These are phyloP conservation scores for Trifolium repens DNA, from an alignment of 306 rosid genomes.

Conservation along the genomic window DNA sequence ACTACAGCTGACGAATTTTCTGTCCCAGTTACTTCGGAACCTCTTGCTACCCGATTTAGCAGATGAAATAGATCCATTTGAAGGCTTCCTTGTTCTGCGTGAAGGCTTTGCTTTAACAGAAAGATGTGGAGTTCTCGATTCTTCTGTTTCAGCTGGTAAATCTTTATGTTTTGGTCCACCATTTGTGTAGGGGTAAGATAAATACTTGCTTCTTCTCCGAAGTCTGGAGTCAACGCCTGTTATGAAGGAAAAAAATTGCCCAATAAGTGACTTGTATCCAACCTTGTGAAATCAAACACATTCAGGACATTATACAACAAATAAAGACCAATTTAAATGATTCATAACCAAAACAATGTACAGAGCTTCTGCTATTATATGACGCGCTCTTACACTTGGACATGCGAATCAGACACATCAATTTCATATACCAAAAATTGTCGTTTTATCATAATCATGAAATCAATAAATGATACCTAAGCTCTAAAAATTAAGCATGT, in stretches of 20 bases:
- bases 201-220: constrained; percentile 82
- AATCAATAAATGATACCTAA: constrained; percentile 1
- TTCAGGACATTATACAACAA: constrained; percentile 5
- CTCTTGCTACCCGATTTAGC: constrained; percentile 56
- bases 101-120: constrained; percentile 42
- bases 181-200: constrained; percentile 78
- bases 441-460: constrained; percentile 27
- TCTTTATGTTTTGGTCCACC: constrained; percentile 49
- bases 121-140: constrained; percentile 34
- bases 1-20: constrained; percentile 50
- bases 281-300: constrained; percentile 18
- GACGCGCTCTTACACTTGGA: constrained; percentile 4
- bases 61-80: constrained; percentile 38
- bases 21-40: constrained; percentile 73
- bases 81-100: background rate
- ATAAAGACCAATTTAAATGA: constrained; percentile 24
- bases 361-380: background rate
- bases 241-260: constrained; percentile 22
- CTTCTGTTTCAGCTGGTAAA: constrained; percentile 47
- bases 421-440: background rate
- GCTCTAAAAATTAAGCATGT: background rate
- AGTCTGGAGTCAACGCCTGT: constrained; percentile 61
- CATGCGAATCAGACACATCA: background rate
- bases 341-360: constrained; percentile 1
- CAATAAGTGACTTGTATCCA: constrained; percentile 30